Evolutionary conservation across 179 eudicot genomes (phyloP).

Genomic region (Beta macrorhiza): DNA sequence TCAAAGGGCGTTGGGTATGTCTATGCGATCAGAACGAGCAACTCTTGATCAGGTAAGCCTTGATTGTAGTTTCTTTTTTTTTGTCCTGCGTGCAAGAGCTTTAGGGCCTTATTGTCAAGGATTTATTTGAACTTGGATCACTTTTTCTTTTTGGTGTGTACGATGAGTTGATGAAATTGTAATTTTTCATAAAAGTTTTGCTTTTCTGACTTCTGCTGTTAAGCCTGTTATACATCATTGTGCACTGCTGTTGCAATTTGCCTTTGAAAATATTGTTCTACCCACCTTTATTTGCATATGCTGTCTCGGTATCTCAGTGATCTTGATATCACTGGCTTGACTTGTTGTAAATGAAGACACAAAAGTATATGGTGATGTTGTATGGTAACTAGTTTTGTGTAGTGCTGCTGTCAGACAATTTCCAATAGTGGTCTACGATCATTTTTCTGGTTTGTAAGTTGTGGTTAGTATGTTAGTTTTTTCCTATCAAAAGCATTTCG

Average conservation of each 20-base stretch:
- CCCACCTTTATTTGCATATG: background rate
- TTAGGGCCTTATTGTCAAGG: background rate
- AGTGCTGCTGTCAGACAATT: background rate
- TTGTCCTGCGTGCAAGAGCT: background rate
- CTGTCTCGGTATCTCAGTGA: background rate
- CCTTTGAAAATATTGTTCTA: background rate
- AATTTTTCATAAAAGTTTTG: background rate
- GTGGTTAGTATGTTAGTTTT: background rate
- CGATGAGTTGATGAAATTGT: background rate
- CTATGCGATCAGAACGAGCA: slow-evolving; percentile 93
- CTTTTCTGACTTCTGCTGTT: background rate
- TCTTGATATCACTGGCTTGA: background rate
- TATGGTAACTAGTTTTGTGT: background rate
- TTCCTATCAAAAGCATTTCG: background rate
- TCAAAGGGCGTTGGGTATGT: slow-evolving; percentile 99
- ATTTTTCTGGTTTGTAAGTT: slow-evolving; percentile 1
- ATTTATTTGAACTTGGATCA: background rate
- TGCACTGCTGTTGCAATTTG: background rate
- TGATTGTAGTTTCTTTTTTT: background rate
- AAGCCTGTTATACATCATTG: background rate
- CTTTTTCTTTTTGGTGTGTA: background rate
- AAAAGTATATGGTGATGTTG: background rate
- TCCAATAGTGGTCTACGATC: background rate
- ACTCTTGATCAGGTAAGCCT: slow-evolving; percentile 79
- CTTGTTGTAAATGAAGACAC: background rate